A percentile compares a stretch with the other conserved stretches of the same genome.
These are phyloP conservation scores for Erythrophleum ivorense DNA, from an alignment of 331 rosid species.

Conservation along the genomic window DNA sequence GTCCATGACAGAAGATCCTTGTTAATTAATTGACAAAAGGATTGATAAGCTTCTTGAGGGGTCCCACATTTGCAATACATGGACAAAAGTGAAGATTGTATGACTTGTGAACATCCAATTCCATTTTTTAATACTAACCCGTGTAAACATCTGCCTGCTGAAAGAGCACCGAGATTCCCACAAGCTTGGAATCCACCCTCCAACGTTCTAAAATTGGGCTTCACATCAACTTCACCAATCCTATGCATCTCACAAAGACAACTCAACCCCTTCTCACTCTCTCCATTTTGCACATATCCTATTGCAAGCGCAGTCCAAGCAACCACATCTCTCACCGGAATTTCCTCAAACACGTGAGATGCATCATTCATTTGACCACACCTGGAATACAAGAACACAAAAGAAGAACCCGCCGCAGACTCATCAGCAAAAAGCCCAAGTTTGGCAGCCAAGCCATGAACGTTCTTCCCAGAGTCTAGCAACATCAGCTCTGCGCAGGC, in stretches of 20 bases:
- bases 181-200: slow-evolving; percentile 87
- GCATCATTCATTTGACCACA: slow-evolving; percentile 57
- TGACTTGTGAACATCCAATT: slow-evolving; percentile 49
- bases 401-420: slow-evolving; percentile 70
- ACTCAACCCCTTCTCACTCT: slow-evolving; percentile 67
- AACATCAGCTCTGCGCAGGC: slow-evolving; percentile 56
- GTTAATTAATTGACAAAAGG: slow-evolving; percentile 52
- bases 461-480: slow-evolving; percentile 48
- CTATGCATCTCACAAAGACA: slow-evolving; percentile 73
- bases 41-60: slow-evolving; percentile 59
- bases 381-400: slow-evolving; percentile 61
- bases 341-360: slow-evolving; percentile 60
- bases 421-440: slow-evolving; percentile 47
- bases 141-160: slow-evolving; percentile 75
- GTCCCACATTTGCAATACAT: slow-evolving; percentile 76
- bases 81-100: slow-evolving; percentile 63
- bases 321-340: slow-evolving; percentile 62
- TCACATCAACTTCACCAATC: slow-evolving; percentile 52
- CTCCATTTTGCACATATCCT: slow-evolving; percentile 69
- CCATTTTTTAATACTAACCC: slow-evolving; percentile 64
- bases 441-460: slow-evolving; percentile 70
- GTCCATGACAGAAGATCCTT: slow-evolving; percentile 81
- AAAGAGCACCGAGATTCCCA: slow-evolving; percentile 58
- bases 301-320: slow-evolving; percentile 76
- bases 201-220: slow-evolving; percentile 68